Conservation (phyloP, 2,329 filamentous ascomycete genomes). For the Penicillium thymicola region DNA sequence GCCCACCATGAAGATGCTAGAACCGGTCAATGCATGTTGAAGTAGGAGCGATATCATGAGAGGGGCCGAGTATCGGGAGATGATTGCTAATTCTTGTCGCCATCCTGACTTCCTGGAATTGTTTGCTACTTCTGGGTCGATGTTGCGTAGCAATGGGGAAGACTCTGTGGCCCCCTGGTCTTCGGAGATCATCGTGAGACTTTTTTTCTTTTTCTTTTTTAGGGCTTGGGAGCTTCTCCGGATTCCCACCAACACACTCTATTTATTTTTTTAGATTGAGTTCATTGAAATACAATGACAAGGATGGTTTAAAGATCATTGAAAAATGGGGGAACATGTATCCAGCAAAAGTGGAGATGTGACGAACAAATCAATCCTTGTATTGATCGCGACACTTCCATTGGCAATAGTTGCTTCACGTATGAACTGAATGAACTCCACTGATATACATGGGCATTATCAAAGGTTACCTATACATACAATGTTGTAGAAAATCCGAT, state of each 20-base stretch:
- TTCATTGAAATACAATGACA: neutral
- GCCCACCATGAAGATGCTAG: constrained; percentile 71
- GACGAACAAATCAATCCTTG: constrained; percentile 1
- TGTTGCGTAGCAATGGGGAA: constrained; percentile 1
- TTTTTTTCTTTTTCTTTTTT: neutral
- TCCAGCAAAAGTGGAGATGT: neutral
- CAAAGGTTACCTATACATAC: too few species aligned
- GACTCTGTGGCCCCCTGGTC: constrained; percentile 1
- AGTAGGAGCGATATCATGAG: constrained; percentile 68
- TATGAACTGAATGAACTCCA: neutral
- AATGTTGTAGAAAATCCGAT: too few species aligned
- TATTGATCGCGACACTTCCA: neutral
- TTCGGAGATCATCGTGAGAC: neutral
- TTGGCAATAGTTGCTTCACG: neutral
- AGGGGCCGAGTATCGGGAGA: constrained; percentile 65
- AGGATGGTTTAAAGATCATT: neutral
- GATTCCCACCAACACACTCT: neutral
- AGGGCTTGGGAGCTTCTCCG: neutral
- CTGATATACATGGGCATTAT: neutral
- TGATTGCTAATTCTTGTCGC: constrained; percentile 65
- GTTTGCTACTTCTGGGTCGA: neutral
- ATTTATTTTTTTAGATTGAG: neutral
- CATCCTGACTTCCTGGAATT: constrained; percentile 6
- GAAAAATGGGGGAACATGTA: neutral
- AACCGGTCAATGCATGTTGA: constrained; percentile 74